Percentiles rank a stretch among this genome's conserved stretches.
phyloP scores from a whole-genome alignment of 192 early-diverging fungal genomes.

The Podila clonocystis region DNA sequence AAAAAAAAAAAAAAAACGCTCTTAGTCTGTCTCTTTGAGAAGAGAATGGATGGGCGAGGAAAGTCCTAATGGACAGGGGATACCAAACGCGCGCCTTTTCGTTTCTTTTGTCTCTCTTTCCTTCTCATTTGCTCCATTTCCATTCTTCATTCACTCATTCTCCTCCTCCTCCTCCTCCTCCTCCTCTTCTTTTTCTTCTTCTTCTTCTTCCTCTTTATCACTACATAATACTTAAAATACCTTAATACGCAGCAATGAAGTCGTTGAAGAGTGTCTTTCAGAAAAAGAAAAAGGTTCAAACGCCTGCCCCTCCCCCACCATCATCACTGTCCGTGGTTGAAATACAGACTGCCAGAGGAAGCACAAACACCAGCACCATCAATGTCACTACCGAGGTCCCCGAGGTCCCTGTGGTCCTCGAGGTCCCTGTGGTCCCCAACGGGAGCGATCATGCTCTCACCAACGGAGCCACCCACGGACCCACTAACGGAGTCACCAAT shows the following conservation, averaged over 20 bases:
- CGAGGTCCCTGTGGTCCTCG: too few species aligned
- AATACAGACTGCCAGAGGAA: too few species aligned
- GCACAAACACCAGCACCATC: too few species aligned
- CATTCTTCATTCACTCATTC: too few species aligned
- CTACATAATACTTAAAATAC: neutral
- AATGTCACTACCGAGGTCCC: neutral
- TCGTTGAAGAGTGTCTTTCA: slow-evolving; percentile 25
- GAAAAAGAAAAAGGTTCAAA: slow-evolving; percentile 21
- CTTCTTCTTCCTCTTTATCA: neutral
- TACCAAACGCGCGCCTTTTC: too few species aligned
- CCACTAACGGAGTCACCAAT: slow-evolving; percentile 3
- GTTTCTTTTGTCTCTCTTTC: too few species aligned
- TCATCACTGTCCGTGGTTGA: neutral
- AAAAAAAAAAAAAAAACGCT: too few species aligned
- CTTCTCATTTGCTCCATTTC: neutral
- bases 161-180: neutral
- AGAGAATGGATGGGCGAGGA: too few species aligned
- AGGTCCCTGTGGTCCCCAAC: too few species aligned
- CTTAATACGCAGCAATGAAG: slow-evolving; percentile 13
- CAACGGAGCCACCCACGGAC: slow-evolving; percentile 7
- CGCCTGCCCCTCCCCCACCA: neutral
- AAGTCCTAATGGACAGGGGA: too few species aligned
- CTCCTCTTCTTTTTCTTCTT: neutral
- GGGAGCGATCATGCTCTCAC: too few species aligned
- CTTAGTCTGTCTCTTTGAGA: too few species aligned